Percentiles rank a stretch among this genome's conserved stretches.
Conservation (phyloP, 2,329 filamentous ascomycete genomes). For the Aureobasidium namibiae region DNA sequence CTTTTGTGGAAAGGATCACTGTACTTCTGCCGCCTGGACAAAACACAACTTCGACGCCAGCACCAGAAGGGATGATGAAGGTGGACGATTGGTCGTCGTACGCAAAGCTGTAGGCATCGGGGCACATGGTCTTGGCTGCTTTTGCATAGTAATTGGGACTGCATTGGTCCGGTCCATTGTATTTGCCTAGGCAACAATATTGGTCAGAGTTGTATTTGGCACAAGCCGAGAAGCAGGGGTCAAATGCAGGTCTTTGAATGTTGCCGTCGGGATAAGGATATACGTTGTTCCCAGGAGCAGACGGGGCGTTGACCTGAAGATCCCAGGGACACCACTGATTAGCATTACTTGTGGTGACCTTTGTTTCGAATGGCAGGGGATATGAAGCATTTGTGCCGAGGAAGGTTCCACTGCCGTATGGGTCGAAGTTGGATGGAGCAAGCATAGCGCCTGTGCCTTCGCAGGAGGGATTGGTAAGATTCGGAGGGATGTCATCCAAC, state of each 20-base stretch:
- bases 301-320: constrained; percentile 59
- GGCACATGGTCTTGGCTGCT: constrained; percentile 65
- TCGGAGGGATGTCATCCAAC: constrained; percentile 58
- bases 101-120: constrained; percentile 76
- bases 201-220: constrained; percentile 56
- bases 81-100: constrained; percentile 51
- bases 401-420: constrained; percentile 45
- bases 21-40: constrained; percentile 55
- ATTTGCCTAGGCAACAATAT: constrained; percentile 69
- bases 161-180: constrained; percentile 56
- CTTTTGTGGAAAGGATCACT: constrained; percentile 36
- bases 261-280: constrained; percentile 75
- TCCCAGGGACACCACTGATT: constrained; percentile 74
- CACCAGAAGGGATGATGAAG: constrained; percentile 54
- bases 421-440: constrained; percentile 34
- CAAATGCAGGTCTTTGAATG: constrained; percentile 61
- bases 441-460: constrained; percentile 62
- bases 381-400: constrained; percentile 57
- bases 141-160: constrained; percentile 59
- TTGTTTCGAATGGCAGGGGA: constrained; percentile 59
- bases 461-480: constrained; percentile 68
- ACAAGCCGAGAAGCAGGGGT: constrained; percentile 71
- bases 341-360: constrained; percentile 49
- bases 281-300: constrained; percentile 63
- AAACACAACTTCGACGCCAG: constrained; percentile 71